Evolutionary conservation across 768 basidiomycete species (phyloP).

Genomic region (Suillus placidus): DNA sequence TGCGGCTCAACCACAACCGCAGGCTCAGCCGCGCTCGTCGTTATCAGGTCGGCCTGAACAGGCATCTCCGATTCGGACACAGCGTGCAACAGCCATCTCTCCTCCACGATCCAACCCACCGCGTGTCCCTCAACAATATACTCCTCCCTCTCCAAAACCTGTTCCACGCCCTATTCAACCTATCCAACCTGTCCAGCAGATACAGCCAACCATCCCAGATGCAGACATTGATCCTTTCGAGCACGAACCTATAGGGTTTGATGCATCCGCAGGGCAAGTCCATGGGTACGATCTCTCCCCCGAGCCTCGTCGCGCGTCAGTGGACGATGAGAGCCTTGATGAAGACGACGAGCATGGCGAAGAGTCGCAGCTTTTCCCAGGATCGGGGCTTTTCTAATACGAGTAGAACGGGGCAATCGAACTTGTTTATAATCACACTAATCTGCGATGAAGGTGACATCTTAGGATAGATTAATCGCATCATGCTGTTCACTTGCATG

Average conservation of each 20-base stretch:
- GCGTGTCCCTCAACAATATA: slow-evolving; percentile 16
- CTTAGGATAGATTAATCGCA: slow-evolving; percentile 19
- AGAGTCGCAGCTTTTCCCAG: slow-evolving; percentile 44
- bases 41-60: slow-evolving; percentile 8
- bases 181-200: slow-evolving; percentile 16
- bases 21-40: slow-evolving; percentile 15
- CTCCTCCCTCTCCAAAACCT: slow-evolving; percentile 12
- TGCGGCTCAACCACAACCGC: slow-evolving; percentile 19
- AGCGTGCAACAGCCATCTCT: slow-evolving; percentile 2
- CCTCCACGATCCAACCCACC: slow-evolving; percentile 5
- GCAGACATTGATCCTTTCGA: slow-evolving; percentile 38
- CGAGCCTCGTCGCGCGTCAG: slow-evolving; percentile 32
- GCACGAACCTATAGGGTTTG: slow-evolving; percentile 29
- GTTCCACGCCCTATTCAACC: slow-evolving; percentile 11
- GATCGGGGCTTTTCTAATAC: slow-evolving; percentile 43
- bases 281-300: slow-evolving; percentile 18
- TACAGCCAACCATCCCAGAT: slow-evolving; percentile 27
- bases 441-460: slow-evolving; percentile 4
- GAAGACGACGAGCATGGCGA: slow-evolving; percentile 30
- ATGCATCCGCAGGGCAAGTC: slow-evolving; percentile 17
- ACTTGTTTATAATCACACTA: slow-evolving; percentile 2
- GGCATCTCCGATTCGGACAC: not conserved
- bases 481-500: slow-evolving; percentile 16
- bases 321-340: slow-evolving; percentile 20
- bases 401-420: not conserved